These are phyloP conservation scores for Phaseolus lunatus DNA, from an alignment of 306 rosid genomes.

Conservation along the genomic window DNA sequence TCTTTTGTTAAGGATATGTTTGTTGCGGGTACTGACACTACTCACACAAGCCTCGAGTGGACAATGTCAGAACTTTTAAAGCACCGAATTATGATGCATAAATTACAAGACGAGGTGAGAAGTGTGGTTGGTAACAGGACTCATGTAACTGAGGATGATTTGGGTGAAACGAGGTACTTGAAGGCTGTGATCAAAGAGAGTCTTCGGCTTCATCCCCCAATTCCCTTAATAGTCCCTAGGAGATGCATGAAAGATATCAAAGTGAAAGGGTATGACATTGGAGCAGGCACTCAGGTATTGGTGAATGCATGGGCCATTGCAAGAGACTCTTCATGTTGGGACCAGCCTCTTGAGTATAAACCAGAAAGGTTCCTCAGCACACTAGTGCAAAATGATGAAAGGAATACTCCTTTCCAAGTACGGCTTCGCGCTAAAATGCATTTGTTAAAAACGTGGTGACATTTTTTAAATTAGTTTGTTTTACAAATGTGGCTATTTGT, in stretches of 20 bases:
- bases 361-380: constrained; percentile 43
- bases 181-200: constrained; percentile 50
- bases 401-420: no score
- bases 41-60: constrained; percentile 41
- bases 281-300: constrained; percentile 41
- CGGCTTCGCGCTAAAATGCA: no score
- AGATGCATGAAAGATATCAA: constrained; percentile 30
- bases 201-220: constrained; percentile 28
- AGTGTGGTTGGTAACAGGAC: constrained; percentile 24
- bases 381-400: no score
- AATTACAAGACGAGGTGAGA: constrained; percentile 46
- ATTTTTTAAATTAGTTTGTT: no score
- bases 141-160: constrained; percentile 37
- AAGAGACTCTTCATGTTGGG: constrained; percentile 42
- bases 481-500: no score
- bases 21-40: constrained; percentile 43
- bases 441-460: no score
- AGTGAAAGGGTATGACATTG: constrained; percentile 43
- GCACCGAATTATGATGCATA: constrained; percentile 25
- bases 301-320: constrained; percentile 43
- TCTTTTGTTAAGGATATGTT: constrained; percentile 35
- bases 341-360: constrained; percentile 39
- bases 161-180: constrained; percentile 41
- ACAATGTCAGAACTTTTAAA: constrained; percentile 43
- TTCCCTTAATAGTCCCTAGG: constrained; percentile 37